Base-by-base conservation (phyloP, 208 protist species). In the Trypanosoma vivax region DNA sequence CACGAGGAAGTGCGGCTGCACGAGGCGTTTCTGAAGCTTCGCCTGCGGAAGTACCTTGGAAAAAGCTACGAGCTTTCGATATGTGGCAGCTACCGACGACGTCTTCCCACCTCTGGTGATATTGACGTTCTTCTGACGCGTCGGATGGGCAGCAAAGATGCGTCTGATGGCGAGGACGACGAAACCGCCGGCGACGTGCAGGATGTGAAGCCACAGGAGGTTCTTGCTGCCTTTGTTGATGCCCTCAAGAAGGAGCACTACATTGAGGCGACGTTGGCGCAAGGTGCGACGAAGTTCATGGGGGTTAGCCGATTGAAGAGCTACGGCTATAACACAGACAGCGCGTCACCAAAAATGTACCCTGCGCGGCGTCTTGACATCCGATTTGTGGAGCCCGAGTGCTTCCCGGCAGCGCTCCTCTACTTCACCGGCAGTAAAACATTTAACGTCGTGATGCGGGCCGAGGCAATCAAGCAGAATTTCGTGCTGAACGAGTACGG, bases 361-460 rank as follows among this genome's bases (percentile, higher is more conserved):
- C 65, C 60, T 3, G 74, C 82, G 9, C 72, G 90, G 11, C 82
- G 90, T 2, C 54, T 96, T 7, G 90, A 96, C 61, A 77, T 94
- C 31, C 85, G 87, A 54, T 89, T 86, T 58, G 88, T 95, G 10
- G 85, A 94, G 31, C 41, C 54, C 31, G 62, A 70, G 21, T 70
- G 74, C 55, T 95, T 84, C 50, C 79, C 89, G 10, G 86, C 82
- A 0, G 88, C 91, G 37, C 51, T 96, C 46, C 62, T 93, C 13
- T 96, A 96, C 75, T 96, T 96, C 73, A 96, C 91, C 1, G 91
- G 91, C n/a, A 92, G 83, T 57, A 91, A 94, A 39, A 82, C 90
- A 65, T 96, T 96, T 56, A 96, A 96, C 57, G 84, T 92, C 2
- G 54, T 79, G 13, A 93, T 96, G 86, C 86, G 91, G 14, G 70